phyloP scores from a whole-genome alignment of 2,329 filamentous ascomycete genomes.

The Fusarium odoratissimum region DNA sequence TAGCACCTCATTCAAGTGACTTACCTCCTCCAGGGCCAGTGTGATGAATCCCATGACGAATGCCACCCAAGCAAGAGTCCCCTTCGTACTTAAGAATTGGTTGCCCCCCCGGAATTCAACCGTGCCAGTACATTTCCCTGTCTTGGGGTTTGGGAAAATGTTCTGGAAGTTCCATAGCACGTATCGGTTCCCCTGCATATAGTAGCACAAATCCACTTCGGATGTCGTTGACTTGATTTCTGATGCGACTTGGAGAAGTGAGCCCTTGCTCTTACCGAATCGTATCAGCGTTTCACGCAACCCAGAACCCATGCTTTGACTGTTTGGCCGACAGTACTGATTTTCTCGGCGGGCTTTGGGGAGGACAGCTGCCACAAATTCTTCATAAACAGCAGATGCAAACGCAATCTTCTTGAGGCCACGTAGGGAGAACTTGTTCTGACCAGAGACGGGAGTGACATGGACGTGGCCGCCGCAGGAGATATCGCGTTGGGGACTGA shows the following conservation, averaged over 20 bases:
- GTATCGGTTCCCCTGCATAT: conserved; percentile 55
- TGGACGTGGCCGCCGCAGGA: conserved; percentile 56
- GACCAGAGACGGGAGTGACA: conserved; percentile 50
- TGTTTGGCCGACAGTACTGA: conserved; percentile 52
- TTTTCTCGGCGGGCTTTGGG: conserved; percentile 50
- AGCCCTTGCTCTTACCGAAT: conserved; percentile 44
- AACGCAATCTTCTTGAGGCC: conserved; percentile 54
- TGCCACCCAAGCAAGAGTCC: conserved; percentile 54
- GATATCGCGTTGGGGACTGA: conserved; percentile 50
- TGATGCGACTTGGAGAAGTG: conserved; percentile 46
- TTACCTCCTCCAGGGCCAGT: conserved; percentile 51
- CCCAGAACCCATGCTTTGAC: conserved; percentile 47
- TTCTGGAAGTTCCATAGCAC: conserved; percentile 57
- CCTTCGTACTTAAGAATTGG: conserved; percentile 53
- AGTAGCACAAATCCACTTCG: conserved; percentile 50
- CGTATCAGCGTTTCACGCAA: conserved; percentile 44
- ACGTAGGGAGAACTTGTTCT: conserved; percentile 51
- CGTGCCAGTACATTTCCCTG: conserved; percentile 52
- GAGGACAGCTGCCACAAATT: conserved; percentile 50
- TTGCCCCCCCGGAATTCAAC: conserved; percentile 55
- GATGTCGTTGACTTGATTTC: conserved; percentile 43
- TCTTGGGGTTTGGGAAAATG: conserved; percentile 53
- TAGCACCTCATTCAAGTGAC: neutral
- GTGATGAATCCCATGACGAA: conserved; percentile 55
- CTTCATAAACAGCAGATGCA: conserved; percentile 50